A percentile compares a stretch with the other conserved stretches of the same genome.
Conservation (phyloP, 1,284 basidiomycete species). For the Cryptococcus sp. region DNA sequence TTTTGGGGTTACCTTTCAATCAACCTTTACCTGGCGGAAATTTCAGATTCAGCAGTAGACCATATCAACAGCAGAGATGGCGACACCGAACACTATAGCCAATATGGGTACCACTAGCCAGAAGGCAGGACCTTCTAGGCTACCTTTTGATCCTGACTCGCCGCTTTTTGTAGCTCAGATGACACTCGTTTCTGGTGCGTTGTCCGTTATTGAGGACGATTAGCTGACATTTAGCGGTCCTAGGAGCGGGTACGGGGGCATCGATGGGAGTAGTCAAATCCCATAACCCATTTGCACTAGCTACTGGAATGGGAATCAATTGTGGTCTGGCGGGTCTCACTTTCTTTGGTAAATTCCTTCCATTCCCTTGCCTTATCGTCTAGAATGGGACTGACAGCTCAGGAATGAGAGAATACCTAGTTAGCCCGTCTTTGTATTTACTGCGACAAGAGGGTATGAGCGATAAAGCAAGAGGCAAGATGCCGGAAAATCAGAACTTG, state of each 20-base stretch:
- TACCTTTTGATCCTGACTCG: conserved; percentile 30
- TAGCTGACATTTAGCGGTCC: conserved; percentile 10
- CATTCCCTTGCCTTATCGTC: no score
- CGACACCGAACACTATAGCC: no score
- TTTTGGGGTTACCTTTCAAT: no score
- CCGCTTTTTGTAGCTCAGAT: conserved; percentile 33
- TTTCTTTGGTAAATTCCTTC: conserved; percentile 33
- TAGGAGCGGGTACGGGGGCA: conserved; percentile 34
- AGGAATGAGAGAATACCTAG: conserved; percentile 44
- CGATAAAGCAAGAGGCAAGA: conserved; percentile 16
- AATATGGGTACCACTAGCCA: no score
- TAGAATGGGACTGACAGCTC: neutral
- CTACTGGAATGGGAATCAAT: conserved; percentile 38
- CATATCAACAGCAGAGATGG: no score
- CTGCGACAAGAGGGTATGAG: conserved; percentile 15
- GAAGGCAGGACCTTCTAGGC: neutral
- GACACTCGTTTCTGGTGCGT: conserved; percentile 23
- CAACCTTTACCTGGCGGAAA: no score
- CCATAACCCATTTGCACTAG: conserved; percentile 29
- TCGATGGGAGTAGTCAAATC: conserved; percentile 27
- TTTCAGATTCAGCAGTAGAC: no score
- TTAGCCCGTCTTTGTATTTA: conserved; percentile 35
- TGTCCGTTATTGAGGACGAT: neutral
- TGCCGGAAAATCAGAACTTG: conserved; percentile 13
- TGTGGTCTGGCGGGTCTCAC: conserved; percentile 31